These are phyloP conservation scores for Rasamsonia emersonii DNA, from an alignment of 2,329 filamentous ascomycete species.

Conservation along the genomic window DNA sequence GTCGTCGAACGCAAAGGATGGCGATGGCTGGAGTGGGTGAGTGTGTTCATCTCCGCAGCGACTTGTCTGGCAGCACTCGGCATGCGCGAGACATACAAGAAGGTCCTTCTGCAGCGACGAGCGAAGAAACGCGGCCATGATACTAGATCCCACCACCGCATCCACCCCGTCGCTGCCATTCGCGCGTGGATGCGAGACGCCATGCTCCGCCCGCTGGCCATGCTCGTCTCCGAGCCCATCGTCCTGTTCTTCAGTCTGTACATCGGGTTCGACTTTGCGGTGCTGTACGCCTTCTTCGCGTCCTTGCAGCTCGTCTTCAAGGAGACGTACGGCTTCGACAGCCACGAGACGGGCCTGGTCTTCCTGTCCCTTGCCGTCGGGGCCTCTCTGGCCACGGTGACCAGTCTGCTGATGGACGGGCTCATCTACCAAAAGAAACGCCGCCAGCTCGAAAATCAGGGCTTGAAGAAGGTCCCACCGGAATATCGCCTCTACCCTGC, in stretches of 20 bases:
- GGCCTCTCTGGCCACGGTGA: constrained; percentile 44
- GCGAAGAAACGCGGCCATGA: constrained; percentile 1
- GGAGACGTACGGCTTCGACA: constrained; percentile 52
- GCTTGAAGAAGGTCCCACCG: constrained; percentile 28
- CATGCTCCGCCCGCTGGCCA: constrained; percentile 12
- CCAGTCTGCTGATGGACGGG: constrained; percentile 14
- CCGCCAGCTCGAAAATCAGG: constrained; percentile 2
- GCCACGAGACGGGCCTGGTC: constrained; percentile 37
- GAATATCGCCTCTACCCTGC: constrained; percentile 42
- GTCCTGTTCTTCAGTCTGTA: constrained; percentile 13
- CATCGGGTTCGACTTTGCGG: constrained; percentile 15
- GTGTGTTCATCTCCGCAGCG: not conserved
- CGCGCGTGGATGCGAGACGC: too few relatives aligned
- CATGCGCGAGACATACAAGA: constrained; percentile 2
- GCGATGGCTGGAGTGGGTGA: constrained; percentile 2
- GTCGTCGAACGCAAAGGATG: constrained; percentile 2
- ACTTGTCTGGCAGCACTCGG: not conserved
- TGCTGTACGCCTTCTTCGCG: constrained; percentile 16
- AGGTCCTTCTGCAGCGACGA: not conserved
- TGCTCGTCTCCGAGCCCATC: constrained; percentile 18
- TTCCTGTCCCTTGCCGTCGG: constrained; percentile 65
- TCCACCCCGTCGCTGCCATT: too few relatives aligned
- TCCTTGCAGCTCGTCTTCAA: constrained; percentile 25
- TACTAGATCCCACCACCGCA: too few relatives aligned
- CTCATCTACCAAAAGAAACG: constrained; percentile 12